Evolutionary conservation across 192 early-diverging fungal genomes (phyloP), one percentile per base, ranked within the genome.

Genomic region (Rhizophagus prolifer): DNA sequence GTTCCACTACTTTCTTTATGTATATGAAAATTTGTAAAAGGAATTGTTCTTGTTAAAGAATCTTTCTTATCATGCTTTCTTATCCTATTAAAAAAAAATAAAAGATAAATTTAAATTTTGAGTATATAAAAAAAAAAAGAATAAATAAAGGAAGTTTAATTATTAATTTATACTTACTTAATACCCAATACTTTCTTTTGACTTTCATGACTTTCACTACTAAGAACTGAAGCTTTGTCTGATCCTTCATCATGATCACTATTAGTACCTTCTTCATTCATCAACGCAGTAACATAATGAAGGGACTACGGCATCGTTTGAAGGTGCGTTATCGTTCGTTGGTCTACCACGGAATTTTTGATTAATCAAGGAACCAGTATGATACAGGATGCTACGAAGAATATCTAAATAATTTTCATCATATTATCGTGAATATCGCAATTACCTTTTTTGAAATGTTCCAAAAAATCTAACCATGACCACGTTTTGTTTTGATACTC

Each of bases 401-500:
- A 76, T 31, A 31, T 69, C 74, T 70, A 68, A 68, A 28, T 61
- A 21, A 61, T 66, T 6, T 30, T 38, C 36, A 38, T 38, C 7
- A 38, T 38, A 38, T 38, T 38, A 38, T 6, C 10, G 4, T 19
- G 41, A 44, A 44, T 44, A 12, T 44, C 16, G 13, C 10, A 44
- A 44, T 64, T 82, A 92, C 92, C 92, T 86, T 83, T 89, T 75
- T 92, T 93, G 9, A 94, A 80, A 14, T 89, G 83, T 25, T 85
- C 85, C 63, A 91, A 78, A 46, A 94, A 81, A 58, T 94, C 92
- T 47, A 88, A 84, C 90, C 91, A 94, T 9, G 90, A 87, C 93
- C 94, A 95, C 0, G 92, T 94, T 78, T 89, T 91, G 79, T 94
- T 94, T 34, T 89, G 86, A 77, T 93, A 95, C 79, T 94, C 93